Evolutionary conservation across 495 filamentous ascomycete genomes (phyloP).

Genomic region (Lasiosphaeris hirsuta): DNA sequence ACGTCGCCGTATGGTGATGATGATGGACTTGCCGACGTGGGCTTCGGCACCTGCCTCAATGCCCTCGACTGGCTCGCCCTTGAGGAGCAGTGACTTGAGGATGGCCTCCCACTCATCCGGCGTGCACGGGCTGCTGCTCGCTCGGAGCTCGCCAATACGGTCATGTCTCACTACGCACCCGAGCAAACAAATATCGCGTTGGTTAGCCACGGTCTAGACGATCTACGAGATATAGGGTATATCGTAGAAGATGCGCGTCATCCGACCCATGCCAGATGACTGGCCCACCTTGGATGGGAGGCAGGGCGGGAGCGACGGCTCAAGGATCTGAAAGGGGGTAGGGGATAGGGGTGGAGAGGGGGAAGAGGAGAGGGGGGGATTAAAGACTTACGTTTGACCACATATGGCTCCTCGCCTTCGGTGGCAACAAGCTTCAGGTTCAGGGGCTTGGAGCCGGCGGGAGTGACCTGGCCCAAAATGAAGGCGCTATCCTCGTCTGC

Average conservation of each 20-base stretch:
- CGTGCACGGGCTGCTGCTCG: constrained; percentile 33
- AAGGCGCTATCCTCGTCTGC: constrained; percentile 50
- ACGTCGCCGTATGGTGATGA: constrained; percentile 42
- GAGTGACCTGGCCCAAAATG: constrained; percentile 56
- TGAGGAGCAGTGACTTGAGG: constrained; percentile 36
- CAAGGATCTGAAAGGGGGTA: neutral
- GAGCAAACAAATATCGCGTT: neutral
- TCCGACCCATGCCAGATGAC: neutral
- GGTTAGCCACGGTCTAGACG: neutral
- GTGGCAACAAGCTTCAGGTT: constrained; percentile 65
- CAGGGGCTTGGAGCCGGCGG: constrained; percentile 45
- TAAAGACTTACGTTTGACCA: constrained; percentile 46
- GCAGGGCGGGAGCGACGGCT: neutral
- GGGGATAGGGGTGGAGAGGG: neutral
- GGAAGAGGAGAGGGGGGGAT: neutral
- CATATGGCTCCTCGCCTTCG: constrained; percentile 63
- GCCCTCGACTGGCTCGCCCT: constrained; percentile 31
- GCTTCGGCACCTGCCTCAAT: constrained; percentile 43
- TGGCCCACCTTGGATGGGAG: neutral
- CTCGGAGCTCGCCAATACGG: constrained; percentile 24
- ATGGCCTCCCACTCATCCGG: constrained; percentile 46
- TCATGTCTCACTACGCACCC: constrained; percentile 33
- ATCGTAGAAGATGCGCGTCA: neutral
- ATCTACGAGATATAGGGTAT: neutral
- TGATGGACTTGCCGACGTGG: constrained; percentile 31